Percentiles rank a stretch among this genome's conserved stretches.
Evolutionary conservation across 768 basidiomycete genomes (phyloP).

Genomic region (Podaxis sp.): DNA sequence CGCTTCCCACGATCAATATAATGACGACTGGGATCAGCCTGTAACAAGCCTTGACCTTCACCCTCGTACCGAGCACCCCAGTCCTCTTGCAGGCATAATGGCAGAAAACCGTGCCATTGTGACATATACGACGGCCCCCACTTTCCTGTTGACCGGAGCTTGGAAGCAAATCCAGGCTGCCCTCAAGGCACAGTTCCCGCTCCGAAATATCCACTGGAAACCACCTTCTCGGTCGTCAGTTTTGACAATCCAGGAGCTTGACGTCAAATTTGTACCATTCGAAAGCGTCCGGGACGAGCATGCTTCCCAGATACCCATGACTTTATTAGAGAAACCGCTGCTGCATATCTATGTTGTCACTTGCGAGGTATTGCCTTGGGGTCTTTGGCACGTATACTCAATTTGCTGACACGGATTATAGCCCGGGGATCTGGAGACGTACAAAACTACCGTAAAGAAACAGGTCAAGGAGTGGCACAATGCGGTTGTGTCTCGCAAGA

Average conservation of each 20-base stretch:
- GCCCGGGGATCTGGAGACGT: slow-evolving; percentile 70
- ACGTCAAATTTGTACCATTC: slow-evolving; percentile 69
- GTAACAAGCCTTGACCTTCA: neutral
- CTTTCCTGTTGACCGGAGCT: slow-evolving; percentile 66
- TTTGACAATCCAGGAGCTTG: slow-evolving; percentile 88
- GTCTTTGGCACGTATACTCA: slow-evolving; percentile 13
- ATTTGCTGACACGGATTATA: slow-evolving; percentile 24
- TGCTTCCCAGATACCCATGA: slow-evolving; percentile 72
- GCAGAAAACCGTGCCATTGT: slow-evolving; percentile 56
- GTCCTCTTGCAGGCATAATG: neutral
- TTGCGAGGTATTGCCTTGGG: slow-evolving; percentile 66
- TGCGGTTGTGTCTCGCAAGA: slow-evolving; percentile 61
- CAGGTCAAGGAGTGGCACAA: slow-evolving; percentile 94
- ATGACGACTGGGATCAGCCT: neutral
- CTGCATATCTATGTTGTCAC: slow-evolving; percentile 83
- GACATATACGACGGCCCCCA: slow-evolving; percentile 64
- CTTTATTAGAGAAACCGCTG: slow-evolving; percentile 82
- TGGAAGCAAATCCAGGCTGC: slow-evolving; percentile 71
- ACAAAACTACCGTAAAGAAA: slow-evolving; percentile 73
- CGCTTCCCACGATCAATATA: slow-evolving; percentile 16
- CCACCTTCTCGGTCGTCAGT: slow-evolving; percentile 66
- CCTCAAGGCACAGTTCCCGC: slow-evolving; percentile 71
- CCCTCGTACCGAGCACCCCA: neutral
- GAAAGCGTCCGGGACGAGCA: slow-evolving; percentile 72
- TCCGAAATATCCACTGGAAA: slow-evolving; percentile 94